These are phyloP conservation scores for Calonectria henricotiae DNA, from an alignment of 2,329 filamentous ascomycete species.

Conservation along the genomic window DNA sequence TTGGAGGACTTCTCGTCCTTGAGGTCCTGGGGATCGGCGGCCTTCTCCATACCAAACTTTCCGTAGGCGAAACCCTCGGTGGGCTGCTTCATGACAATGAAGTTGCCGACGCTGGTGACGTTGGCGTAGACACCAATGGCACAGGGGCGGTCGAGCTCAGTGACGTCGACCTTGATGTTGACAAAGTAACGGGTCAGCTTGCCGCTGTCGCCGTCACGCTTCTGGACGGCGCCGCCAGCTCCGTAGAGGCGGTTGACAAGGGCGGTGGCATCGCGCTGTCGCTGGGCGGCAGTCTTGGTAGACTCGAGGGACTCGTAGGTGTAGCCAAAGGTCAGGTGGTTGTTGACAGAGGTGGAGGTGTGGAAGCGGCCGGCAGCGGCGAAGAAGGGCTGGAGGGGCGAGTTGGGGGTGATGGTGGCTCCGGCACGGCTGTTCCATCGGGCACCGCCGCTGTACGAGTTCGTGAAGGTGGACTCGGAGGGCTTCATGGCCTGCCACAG, in stretches of 20 bases:
- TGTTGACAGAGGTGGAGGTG: conserved; percentile 59
- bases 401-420: conserved; percentile 61
- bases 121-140: conserved; percentile 57
- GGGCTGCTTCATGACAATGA: conserved; percentile 59
- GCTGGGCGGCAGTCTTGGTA: conserved; percentile 56
- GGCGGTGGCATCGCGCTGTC: conserved; percentile 52
- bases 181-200: conserved; percentile 58
- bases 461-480: conserved; percentile 56
- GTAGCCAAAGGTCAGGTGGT: conserved; percentile 59
- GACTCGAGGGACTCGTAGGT: conserved; percentile 60
- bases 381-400: conserved; percentile 68
- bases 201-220: conserved; percentile 38
- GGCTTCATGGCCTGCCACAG: conserved; percentile 66
- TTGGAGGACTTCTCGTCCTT: conserved; percentile 41
- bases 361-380: conserved; percentile 60
- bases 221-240: conserved; percentile 32
- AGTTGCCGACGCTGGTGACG: conserved; percentile 55
- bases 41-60: conserved; percentile 68
- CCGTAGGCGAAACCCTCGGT: conserved; percentile 54
- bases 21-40: conserved; percentile 75
- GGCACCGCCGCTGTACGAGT: conserved; percentile 56
- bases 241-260: conserved; percentile 59
- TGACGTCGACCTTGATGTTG: conserved; percentile 55
- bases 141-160: conserved; percentile 57
- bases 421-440: conserved; percentile 62